A percentile compares a stretch with the other conserved stretches of the same genome.
Evolutionary conservation across 163 green algal species (phyloP).

Genomic region (Chlorella variabilis): DNA sequence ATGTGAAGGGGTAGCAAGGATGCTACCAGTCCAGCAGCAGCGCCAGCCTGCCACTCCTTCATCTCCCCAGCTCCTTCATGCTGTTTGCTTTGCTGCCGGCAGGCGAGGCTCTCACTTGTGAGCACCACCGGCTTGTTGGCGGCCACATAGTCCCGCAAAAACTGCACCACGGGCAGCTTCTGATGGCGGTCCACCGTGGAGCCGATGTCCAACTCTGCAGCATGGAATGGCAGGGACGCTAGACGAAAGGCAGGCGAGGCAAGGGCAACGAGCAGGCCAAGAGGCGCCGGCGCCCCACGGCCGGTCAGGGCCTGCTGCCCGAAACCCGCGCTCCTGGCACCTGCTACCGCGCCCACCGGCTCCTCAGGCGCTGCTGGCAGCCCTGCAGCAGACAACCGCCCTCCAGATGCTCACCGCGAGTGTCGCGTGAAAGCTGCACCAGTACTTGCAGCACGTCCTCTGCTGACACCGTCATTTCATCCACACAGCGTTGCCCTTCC

Average conservation of each 20-base stretch:
- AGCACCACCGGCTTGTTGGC: conserved; percentile 66
- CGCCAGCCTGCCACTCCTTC: too few relatives aligned
- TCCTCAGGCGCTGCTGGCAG: too few relatives aligned
- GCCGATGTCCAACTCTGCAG: conserved; percentile 34
- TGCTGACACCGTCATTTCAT: neutral
- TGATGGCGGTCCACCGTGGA: conserved; percentile 15
- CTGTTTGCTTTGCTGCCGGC: too few relatives aligned
- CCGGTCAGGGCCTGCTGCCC: too few relatives aligned
- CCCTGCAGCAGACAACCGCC: neutral
- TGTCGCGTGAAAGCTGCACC: conserved; percentile 18
- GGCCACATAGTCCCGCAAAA: conserved; percentile 60
- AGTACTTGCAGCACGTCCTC: conserved; percentile 11
- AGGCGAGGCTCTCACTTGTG: conserved; percentile 13
- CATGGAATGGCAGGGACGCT: neutral
- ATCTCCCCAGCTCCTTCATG: too few relatives aligned
- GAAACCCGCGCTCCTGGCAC: too few relatives aligned
- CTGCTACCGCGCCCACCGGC: too few relatives aligned
- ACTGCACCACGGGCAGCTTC: conserved; percentile 42
- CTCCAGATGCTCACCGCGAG: neutral
- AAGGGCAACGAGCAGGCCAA: too few relatives aligned
- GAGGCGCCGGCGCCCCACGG: too few relatives aligned
- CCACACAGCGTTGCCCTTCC: neutral
- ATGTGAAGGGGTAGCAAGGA: too few relatives aligned
- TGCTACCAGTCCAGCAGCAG: too few relatives aligned
- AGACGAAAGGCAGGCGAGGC: too few relatives aligned